phyloP scores from a whole-genome alignment of 2,329 filamentous ascomycete species.

The Xylariaceae sp. region DNA sequence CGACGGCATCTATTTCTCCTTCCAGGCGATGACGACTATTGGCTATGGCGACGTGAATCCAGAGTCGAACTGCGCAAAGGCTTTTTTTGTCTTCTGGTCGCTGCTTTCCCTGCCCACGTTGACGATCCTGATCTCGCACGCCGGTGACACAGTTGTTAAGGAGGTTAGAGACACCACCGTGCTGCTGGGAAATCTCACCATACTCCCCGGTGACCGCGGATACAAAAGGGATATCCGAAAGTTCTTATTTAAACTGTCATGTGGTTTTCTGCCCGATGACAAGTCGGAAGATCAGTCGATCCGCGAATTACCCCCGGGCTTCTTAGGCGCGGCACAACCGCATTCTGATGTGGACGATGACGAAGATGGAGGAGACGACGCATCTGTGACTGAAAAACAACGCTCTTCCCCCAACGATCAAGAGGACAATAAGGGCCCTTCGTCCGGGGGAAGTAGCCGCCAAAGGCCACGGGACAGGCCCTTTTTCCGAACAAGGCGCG shows the following conservation, averaged over 20 bases:
- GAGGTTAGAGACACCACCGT: conserved; percentile 51
- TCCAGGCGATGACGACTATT: conserved; percentile 75
- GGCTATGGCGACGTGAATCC: conserved; percentile 81
- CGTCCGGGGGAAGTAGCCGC: neutral
- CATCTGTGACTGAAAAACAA: conserved; percentile 25
- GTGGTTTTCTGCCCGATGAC: conserved; percentile 39
- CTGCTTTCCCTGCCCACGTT: conserved; percentile 80
- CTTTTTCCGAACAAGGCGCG: neutral
- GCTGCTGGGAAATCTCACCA: conserved; percentile 53
- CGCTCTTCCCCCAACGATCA: conserved; percentile 22
- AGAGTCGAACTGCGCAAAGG: conserved; percentile 68
- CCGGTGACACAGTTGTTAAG: conserved; percentile 76
- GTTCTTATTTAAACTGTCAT: conserved; percentile 38
- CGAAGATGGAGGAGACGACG: conserved; percentile 12
- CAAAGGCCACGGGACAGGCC: neutral
- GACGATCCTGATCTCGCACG: conserved; percentile 78
- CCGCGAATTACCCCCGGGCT: conserved; percentile 37
- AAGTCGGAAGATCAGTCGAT: conserved; percentile 32
- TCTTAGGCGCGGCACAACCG: conserved; percentile 36
- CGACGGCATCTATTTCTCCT: conserved; percentile 77
- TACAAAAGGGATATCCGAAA: conserved; percentile 43
- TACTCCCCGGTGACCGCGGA: conserved; percentile 51
- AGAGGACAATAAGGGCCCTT: neutral
- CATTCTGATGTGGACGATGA: conserved; percentile 22
- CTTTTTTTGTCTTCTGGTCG: conserved; percentile 93